Evolutionary conservation across 2,329 filamentous ascomycete species (phyloP).

Genomic region (Dendrostoma leiphaemia): DNA sequence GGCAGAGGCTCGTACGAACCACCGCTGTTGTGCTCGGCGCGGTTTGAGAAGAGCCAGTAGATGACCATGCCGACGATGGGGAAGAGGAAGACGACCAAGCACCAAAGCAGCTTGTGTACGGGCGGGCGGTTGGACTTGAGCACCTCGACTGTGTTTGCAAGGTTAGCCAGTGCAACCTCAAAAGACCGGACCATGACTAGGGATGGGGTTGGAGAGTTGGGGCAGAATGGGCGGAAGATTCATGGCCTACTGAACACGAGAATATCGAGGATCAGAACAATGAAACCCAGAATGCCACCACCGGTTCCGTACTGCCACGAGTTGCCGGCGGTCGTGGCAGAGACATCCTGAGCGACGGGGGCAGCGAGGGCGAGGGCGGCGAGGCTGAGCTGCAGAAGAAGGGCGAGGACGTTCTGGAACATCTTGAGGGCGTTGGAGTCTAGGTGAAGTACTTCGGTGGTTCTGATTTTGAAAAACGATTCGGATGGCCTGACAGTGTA

Average conservation of each 20-base stretch:
- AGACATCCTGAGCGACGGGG: conserved; percentile 36
- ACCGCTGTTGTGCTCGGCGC: conserved; percentile 50
- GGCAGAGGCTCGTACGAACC: conserved; percentile 53
- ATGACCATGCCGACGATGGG: conserved; percentile 59
- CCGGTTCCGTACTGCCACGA: conserved; percentile 60
- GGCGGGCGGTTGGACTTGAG: conserved; percentile 61
- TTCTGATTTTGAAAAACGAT: no score
- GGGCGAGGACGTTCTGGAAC: conserved; percentile 32
- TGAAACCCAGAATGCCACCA: conserved; percentile 60
- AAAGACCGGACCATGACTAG: no score
- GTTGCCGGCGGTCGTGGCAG: conserved; percentile 36
- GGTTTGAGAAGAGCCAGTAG: conserved; percentile 65
- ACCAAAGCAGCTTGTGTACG: conserved; percentile 60
- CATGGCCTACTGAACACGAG: conserved; percentile 57
- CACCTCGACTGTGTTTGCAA: conserved; percentile 53
- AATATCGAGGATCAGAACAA: conserved; percentile 60
- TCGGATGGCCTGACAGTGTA: no score
- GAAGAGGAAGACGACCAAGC: conserved; percentile 62
- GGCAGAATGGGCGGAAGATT: not conserved
- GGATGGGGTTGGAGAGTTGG: no score
- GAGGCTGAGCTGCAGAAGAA: conserved; percentile 53
- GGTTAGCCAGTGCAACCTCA: conserved; percentile 14
- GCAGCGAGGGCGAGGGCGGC: conserved; percentile 49
- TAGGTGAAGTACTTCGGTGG: no score
- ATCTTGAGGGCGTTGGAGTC: conserved; percentile 23